phyloP scores from a whole-genome alignment of 225 moss, liverwort and hornwort genomes.

The Anthoceros angustus region DNA sequence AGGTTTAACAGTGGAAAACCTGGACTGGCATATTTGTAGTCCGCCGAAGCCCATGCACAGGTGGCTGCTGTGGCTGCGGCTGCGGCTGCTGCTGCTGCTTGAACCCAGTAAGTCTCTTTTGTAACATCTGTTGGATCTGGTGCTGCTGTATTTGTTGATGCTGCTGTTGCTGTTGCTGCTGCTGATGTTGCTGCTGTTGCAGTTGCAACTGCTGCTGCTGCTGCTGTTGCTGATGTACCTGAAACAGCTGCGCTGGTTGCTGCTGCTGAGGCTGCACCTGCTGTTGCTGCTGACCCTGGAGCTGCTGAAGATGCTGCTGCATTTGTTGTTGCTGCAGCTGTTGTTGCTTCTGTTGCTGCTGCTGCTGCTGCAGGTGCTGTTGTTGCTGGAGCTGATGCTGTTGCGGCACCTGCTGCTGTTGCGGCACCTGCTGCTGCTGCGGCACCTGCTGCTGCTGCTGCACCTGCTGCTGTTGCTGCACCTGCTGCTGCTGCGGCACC shows the following conservation, averaged over 20 bases:
- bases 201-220: slow-evolving; percentile 45
- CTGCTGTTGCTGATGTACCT: slow-evolving; percentile 13
- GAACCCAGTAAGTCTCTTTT: slow-evolving; percentile 41
- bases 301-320: slow-evolving; percentile 36
- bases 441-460: slow-evolving; percentile 27
- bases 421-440: slow-evolving; percentile 57
- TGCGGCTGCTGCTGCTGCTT: slow-evolving; percentile 48
- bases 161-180: slow-evolving; percentile 49
- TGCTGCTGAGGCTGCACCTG: neutral
- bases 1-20: slow-evolving; percentile 21
- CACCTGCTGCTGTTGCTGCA: slow-evolving; percentile 35
- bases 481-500: slow-evolving; percentile 45
- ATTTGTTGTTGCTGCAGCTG: slow-evolving; percentile 42
- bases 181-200: slow-evolving; percentile 52
- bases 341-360: slow-evolving; percentile 32
- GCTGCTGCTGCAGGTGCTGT: neutral
- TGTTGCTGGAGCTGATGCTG: neutral
- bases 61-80: slow-evolving; percentile 53
- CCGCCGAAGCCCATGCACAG: slow-evolving; percentile 67
- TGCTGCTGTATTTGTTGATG: slow-evolving; percentile 57
- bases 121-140: slow-evolving; percentile 42
- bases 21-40: slow-evolving; percentile 43
- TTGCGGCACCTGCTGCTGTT: too few species aligned
- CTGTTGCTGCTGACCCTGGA: too few species aligned
- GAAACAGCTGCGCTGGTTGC: slow-evolving; percentile 1